Evolutionary conservation across 2,329 filamentous ascomycete genomes (phyloP).

Genomic region (Trichophyton benhamiae): DNA sequence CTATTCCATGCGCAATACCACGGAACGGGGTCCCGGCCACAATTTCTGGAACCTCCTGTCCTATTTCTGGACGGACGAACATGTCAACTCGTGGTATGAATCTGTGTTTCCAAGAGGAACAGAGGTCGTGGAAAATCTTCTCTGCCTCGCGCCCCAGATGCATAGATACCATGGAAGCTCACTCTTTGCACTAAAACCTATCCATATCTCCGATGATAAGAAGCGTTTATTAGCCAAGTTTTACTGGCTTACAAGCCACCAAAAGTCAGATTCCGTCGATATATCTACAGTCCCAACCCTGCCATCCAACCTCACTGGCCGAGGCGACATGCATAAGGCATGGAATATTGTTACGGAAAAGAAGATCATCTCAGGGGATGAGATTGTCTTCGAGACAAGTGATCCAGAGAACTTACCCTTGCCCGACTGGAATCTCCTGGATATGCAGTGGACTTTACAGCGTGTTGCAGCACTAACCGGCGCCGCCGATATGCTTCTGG

Average conservation of each 20-base stretch:
- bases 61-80: slow-evolving; percentile 10
- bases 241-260: slow-evolving; percentile 5
- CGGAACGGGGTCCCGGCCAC: neutral
- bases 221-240: slow-evolving; percentile 5
- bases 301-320: neutral
- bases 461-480: slow-evolving; percentile 2
- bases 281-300: neutral
- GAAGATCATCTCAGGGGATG: neutral
- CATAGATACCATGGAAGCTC: slow-evolving; percentile 3
- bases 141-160: slow-evolving; percentile 8
- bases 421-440: neutral
- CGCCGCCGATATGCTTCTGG: neutral
- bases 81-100: slow-evolving; percentile 5
- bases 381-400: slow-evolving; percentile 3
- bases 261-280: neutral
- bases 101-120: slow-evolving; percentile 5
- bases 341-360: neutral
- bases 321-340: neutral
- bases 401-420: slow-evolving; percentile 4
- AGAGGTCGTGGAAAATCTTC: slow-evolving; percentile 8
- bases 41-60: slow-evolving; percentile 7
- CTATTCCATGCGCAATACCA: slow-evolving; percentile 7
- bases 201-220: neutral
- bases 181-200: slow-evolving; percentile 9
- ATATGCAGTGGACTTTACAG: slow-evolving; percentile 6